A percentile compares a stretch with the other conserved stretches of the same genome.
Conservation (phyloP, 106 monocot species). For the Allium cepa region DNA sequence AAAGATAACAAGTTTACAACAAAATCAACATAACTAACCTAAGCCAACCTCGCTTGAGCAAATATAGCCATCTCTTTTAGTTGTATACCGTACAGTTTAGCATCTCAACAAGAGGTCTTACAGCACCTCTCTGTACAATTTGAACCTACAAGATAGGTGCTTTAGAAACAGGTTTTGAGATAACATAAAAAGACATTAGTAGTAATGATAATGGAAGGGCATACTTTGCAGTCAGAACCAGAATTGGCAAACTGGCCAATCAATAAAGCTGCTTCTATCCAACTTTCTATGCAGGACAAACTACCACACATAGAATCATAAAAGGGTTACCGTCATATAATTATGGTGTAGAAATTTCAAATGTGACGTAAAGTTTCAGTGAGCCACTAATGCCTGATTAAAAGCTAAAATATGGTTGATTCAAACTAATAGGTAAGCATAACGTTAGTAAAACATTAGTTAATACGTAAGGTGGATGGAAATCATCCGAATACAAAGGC, state of each 20-base stretch:
- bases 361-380: too few species aligned
- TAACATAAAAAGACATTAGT: too few species aligned
- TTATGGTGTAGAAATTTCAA: too few species aligned
- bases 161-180: neutral
- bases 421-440: too few species aligned
- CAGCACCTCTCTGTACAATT: slow-evolving; percentile 93
- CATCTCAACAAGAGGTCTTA: slow-evolving; percentile 86
- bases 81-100: slow-evolving; percentile 82
- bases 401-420: too few species aligned
- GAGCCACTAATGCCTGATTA: too few species aligned
- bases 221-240: slow-evolving; percentile 98
- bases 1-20: too few species aligned
- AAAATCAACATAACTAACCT: slow-evolving; percentile 32
- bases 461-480: too few species aligned
- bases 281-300: slow-evolving; percentile 86
- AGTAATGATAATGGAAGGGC: too few species aligned
- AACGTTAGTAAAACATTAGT: too few species aligned
- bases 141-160: slow-evolving; percentile 49
- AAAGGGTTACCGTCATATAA: neutral
- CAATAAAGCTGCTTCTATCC: slow-evolving; percentile 92
- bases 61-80: slow-evolving; percentile 98
- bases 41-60: slow-evolving; percentile 97
- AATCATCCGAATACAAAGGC: neutral
- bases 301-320: slow-evolving; percentile 32
- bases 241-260: slow-evolving; percentile 96